Evolutionary conservation across 306 rosid species (phyloP).

Genomic region (Cucurbita argyrosperma): DNA sequence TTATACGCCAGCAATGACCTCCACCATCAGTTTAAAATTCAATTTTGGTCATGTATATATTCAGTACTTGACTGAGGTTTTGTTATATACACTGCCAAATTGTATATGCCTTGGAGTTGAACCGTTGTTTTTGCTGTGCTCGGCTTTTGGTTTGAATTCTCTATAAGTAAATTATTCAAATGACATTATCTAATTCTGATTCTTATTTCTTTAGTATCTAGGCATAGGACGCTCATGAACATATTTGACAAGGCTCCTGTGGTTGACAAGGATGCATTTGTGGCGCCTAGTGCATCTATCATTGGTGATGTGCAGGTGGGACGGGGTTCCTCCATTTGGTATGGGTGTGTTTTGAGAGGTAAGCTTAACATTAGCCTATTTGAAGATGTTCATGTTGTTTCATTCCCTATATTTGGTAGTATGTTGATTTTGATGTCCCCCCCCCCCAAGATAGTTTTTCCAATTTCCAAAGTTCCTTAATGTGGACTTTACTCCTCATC

Average conservation of each 20-base stretch:
- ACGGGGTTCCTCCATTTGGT: conserved; percentile 74
- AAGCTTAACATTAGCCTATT: conserved; percentile 1
- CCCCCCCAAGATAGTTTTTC: not conserved
- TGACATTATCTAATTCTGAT: not conserved
- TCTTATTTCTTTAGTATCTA: conserved; percentile 36
- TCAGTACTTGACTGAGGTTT: not conserved
- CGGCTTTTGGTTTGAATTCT: not conserved
- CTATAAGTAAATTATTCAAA: not conserved
- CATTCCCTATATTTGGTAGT: not conserved
- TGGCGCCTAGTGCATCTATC: conserved; percentile 84
- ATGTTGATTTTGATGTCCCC: not conserved
- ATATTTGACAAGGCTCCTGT: conserved; percentile 55
- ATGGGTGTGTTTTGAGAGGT: conserved; percentile 95
- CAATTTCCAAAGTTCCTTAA: not conserved
- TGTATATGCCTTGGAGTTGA: not conserved
- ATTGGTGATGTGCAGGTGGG: conserved; percentile 72
- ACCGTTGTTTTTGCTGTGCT: not conserved
- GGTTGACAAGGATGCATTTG: conserved; percentile 73
- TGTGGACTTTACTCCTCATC: not conserved
- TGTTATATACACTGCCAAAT: not conserved
- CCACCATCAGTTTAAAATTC: not conserved
- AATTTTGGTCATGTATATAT: not conserved
- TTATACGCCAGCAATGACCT: not conserved
- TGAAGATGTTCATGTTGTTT: not conserved
- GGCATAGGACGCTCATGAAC: conserved; percentile 94